phyloP scores from a whole-genome alignment of 768 basidiomycete genomes.

The Termitomyces sp. region DNA sequence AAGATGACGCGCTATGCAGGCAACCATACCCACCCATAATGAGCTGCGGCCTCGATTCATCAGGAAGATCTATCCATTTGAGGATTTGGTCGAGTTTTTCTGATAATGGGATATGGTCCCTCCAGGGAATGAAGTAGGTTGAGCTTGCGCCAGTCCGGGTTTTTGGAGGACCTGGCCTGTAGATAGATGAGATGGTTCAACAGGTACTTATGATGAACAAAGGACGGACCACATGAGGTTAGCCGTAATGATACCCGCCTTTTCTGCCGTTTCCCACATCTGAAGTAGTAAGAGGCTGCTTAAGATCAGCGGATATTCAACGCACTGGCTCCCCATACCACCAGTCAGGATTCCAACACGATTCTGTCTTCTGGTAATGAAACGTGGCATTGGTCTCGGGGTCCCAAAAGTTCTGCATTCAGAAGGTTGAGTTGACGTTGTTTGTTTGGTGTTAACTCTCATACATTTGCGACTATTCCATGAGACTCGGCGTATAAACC shows the following conservation, averaged over 20 bases:
- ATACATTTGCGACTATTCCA: slow-evolving; percentile 85
- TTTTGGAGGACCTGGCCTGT: slow-evolving; percentile 78
- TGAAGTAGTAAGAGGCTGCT: slow-evolving; percentile 21
- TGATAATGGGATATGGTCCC: slow-evolving; percentile 59
- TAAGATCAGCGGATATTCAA: neutral
- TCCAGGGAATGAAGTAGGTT: slow-evolving; percentile 79
- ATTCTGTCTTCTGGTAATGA: slow-evolving; percentile 59
- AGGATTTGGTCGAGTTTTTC: slow-evolving; percentile 76
- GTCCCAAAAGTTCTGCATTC: slow-evolving; percentile 79
- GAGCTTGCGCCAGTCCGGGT: slow-evolving; percentile 61
- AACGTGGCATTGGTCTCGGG: slow-evolving; percentile 59
- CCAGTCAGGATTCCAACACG: slow-evolving; percentile 68
- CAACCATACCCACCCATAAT: slow-evolving; percentile 52
- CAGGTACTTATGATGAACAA: neutral
- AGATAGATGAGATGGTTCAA: neutral
- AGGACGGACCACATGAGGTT: slow-evolving; percentile 85
- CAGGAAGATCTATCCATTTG: slow-evolving; percentile 76
- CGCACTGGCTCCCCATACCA: slow-evolving; percentile 86
- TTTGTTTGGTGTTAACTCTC: slow-evolving; percentile 8
- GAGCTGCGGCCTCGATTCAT: slow-evolving; percentile 68
- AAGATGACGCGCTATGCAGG: slow-evolving; percentile 11
- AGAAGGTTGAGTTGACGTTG: neutral
- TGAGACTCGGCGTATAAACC: slow-evolving; percentile 88
- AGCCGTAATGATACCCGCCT: slow-evolving; percentile 68
- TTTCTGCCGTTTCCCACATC: slow-evolving; percentile 90